Percentiles rank a stretch among this genome's conserved stretches.
These are phyloP conservation scores for Raphidocelis subcapitata DNA, from an alignment of 139 green algal genomes.

Conservation along the genomic window DNA sequence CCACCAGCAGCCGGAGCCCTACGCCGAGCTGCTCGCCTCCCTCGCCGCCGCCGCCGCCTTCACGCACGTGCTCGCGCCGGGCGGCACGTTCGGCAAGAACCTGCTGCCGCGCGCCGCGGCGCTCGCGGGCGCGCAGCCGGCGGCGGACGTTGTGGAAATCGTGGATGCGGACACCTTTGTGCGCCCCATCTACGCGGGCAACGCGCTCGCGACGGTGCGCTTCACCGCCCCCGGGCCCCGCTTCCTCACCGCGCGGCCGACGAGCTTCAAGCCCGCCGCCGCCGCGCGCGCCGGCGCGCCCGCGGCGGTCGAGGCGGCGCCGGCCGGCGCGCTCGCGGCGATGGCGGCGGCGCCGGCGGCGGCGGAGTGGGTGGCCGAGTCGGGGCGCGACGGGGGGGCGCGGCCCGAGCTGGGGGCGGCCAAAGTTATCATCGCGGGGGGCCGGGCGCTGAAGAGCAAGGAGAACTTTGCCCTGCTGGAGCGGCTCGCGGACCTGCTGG, in stretches of 20 bases:
- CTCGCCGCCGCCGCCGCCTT: conserved; percentile 36
- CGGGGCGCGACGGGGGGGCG: too few relatives aligned
- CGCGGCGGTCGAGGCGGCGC: conserved; percentile 48
- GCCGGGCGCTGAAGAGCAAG: conserved; percentile 81
- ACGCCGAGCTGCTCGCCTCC: conserved; percentile 19
- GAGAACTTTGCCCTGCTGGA: conserved; percentile 88
- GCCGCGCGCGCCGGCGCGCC: not conserved
- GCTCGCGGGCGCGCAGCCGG: conserved; percentile 70
- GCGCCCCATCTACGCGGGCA: conserved; percentile 90
- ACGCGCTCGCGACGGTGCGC: conserved; percentile 79
- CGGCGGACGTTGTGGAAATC: conserved; percentile 73
- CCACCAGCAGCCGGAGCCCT: conserved; percentile 65
- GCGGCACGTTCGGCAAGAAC: conserved; percentile 77
- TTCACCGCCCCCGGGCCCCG: conserved; percentile 27
- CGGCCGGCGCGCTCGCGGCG: conserved; percentile 41
- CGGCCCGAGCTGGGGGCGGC: too few relatives aligned
- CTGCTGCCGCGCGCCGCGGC: conserved; percentile 85
- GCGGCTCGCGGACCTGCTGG: conserved; percentile 81
- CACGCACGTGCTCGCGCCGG: conserved; percentile 70
- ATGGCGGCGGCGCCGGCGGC: conserved; percentile 14
- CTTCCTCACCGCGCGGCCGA: conserved; percentile 78
- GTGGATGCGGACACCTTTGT: conserved; percentile 66
- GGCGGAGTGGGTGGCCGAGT: too few relatives aligned
- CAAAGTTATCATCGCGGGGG: conserved; percentile 70
- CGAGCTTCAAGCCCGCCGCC: conserved; percentile 57